These are phyloP conservation scores for Pelargonium fulgidum DNA, from an alignment of 441 rosid species.

Conservation along the genomic window DNA sequence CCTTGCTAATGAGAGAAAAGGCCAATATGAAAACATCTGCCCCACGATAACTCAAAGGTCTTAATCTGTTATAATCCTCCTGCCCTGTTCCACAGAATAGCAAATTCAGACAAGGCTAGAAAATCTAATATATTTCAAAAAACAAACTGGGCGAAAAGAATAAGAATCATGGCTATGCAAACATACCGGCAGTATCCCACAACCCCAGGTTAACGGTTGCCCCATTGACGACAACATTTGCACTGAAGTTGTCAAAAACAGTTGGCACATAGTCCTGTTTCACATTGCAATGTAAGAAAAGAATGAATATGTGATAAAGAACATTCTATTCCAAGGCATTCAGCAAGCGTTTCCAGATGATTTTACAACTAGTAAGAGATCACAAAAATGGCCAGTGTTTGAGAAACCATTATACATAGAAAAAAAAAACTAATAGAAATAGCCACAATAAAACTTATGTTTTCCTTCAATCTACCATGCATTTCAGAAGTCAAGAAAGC, in stretches of 20 bases:
- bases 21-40: constrained; percentile 83
- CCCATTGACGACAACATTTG: constrained; percentile 77
- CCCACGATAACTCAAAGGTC: constrained; percentile 71
- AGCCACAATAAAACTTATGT: too few relatives aligned
- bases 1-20: constrained; percentile 78
- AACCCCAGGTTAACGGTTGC: constrained; percentile 64
- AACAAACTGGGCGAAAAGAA: not conserved
- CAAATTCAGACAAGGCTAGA: not conserved
- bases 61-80: constrained; percentile 67
- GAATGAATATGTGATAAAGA: constrained; percentile 12
- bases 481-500: not conserved
- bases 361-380: not conserved
- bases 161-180: not conserved
- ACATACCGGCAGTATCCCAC: constrained; percentile 75
- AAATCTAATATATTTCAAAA: not conserved
- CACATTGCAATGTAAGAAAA: constrained; percentile 18
- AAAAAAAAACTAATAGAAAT: too few relatives aligned
- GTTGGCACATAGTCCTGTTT: constrained; percentile 75
- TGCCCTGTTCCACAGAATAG: constrained; percentile 41
- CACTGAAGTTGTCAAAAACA: constrained; percentile 80
- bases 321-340: not conserved
- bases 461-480: not conserved
- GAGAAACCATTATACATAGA: too few relatives aligned
- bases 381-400: too few relatives aligned
- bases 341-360: not conserved